Base-by-base conservation (phyloP, 148 eudicot genomes). In the Salicornia ramosissima region DNA sequence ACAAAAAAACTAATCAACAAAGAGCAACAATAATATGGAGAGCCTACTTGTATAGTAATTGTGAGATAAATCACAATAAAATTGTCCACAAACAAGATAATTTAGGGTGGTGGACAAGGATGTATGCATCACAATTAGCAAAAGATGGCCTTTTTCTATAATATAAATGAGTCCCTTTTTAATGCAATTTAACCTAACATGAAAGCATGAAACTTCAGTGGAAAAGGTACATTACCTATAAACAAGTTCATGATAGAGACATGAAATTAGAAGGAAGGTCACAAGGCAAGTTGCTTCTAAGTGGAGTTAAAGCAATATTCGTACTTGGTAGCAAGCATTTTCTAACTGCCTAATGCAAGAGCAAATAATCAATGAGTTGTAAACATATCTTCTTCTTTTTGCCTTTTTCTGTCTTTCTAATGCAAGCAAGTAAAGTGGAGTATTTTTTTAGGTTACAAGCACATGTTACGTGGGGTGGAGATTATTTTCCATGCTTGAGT, bases 241-340 rank as follows among this genome's bases (percentile, higher is more conserved):
- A 45, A 64, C 51, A 51, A 68, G 50, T 22, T 68, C 29, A 68
- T 68, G 78, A 74, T 21, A 60, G 6, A 15, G 72, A 68, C 51
- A 50, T 51, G 46, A 16, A 10, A 25, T 29, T 60, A 67, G 22
- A 42, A 16, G 53, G 43, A 67, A 49, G 43, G 40, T 67, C 28
- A 50, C 56, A 67, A 63, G n/a, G 33, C 68, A 62, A 71, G 68
- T 71, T 71, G 74, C 68, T 61, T 62, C 43, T 47, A 71, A 62
- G 60, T 62, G 65, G 74, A 30, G 58, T 11, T 24, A 71, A 71
- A 47, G 68, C 65, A 54, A 50, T 34, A 63, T 63, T 67, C 64
- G 67, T 73, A 50, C 61, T 33, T 72, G 22, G 64, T 18, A 25
- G 65, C 64, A 42, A 36, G 65, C 70, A 43, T 43, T 73, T 54